Conservation (phyloP, 805 yeast species). For the Metschnikowia bowlesiae region DNA sequence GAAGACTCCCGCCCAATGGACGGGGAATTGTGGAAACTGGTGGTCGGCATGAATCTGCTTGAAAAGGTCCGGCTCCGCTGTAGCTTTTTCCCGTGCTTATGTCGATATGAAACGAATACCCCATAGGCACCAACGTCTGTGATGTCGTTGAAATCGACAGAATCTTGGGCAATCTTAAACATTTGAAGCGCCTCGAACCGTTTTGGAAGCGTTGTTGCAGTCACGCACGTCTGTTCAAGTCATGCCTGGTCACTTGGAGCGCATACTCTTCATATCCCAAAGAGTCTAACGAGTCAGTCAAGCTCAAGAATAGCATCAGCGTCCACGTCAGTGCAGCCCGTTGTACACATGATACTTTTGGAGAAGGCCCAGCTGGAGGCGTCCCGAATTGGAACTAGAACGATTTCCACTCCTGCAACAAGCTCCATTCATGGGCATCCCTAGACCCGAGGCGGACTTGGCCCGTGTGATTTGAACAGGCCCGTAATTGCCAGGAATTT, state of each 20-base stretch:
- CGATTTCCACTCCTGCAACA: too few relatives aligned
- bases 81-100: conserved; percentile 19
- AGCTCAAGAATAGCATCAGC: conserved; percentile 41
- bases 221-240: conserved; percentile 16
- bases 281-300: conserved; percentile 32
- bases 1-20: too few relatives aligned
- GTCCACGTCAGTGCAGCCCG: conserved; percentile 30
- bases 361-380: conserved; percentile 35
- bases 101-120: conserved; percentile 36
- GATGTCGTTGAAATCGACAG: conserved; percentile 39
- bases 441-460: too few relatives aligned
- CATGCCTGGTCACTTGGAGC: conserved; percentile 26
- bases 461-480: too few relatives aligned
- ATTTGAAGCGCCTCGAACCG: conserved; percentile 40
- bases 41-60: conserved; percentile 41
- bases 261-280: conserved; percentile 27
- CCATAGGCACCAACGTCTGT: conserved; percentile 52
- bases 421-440: too few relatives aligned
- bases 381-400: conserved; percentile 16
- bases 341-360: conserved; percentile 49
- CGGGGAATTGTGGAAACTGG: conserved; percentile 31
- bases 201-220: conserved; percentile 20
- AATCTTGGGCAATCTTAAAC: conserved; percentile 23
- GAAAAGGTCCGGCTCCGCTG: conserved; percentile 49
- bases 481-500: too few relatives aligned